These are phyloP conservation scores for Elongisporangium undulatum DNA, from an alignment of 352 stramenopile species.

Conservation along the genomic window DNA sequence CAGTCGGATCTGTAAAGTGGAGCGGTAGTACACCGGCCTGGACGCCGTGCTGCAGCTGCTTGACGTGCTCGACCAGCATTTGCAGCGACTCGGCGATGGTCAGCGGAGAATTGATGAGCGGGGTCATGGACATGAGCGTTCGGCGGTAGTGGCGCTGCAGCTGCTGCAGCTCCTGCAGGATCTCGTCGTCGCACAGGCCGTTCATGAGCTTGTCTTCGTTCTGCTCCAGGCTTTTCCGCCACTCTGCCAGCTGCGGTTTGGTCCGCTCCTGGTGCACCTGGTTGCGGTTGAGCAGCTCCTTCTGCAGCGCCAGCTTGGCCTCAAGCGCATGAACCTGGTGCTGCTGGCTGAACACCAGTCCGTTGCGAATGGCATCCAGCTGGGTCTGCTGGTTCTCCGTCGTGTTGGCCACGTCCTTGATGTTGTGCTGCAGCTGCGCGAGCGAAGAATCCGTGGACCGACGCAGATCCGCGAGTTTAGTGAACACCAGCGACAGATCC, in stretches of 20 bases:
- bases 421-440: constrained; percentile 42
- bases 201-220: constrained; percentile 61
- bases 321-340: constrained; percentile 58
- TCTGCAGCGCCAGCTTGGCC: constrained; percentile 48
- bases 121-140: constrained; percentile 52
- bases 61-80: constrained; percentile 48
- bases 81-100: constrained; percentile 57
- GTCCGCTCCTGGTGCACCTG: constrained; percentile 61
- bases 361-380: constrained; percentile 50
- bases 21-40: constrained; percentile 37
- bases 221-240: constrained; percentile 52
- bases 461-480: constrained; percentile 67
- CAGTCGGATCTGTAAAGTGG: constrained; percentile 10
- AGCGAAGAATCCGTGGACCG: constrained; percentile 56
- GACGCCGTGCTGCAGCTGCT: constrained; percentile 49
- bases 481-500: constrained; percentile 79
- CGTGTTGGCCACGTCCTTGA: constrained; percentile 33
- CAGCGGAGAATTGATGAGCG: constrained; percentile 50
- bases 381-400: constrained; percentile 45
- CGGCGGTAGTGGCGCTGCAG: constrained; percentile 59
- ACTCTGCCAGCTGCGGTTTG: constrained; percentile 64
- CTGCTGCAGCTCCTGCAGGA: constrained; percentile 53
- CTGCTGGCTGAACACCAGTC: constrained; percentile 43
- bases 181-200: constrained; percentile 51
- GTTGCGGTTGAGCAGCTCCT: constrained; percentile 64